Percentiles rank a stretch among this genome's conserved stretches.
Evolutionary conservation across 2,329 filamentous ascomycete genomes (phyloP).

Genomic region (Lachnellula willkommii): DNA sequence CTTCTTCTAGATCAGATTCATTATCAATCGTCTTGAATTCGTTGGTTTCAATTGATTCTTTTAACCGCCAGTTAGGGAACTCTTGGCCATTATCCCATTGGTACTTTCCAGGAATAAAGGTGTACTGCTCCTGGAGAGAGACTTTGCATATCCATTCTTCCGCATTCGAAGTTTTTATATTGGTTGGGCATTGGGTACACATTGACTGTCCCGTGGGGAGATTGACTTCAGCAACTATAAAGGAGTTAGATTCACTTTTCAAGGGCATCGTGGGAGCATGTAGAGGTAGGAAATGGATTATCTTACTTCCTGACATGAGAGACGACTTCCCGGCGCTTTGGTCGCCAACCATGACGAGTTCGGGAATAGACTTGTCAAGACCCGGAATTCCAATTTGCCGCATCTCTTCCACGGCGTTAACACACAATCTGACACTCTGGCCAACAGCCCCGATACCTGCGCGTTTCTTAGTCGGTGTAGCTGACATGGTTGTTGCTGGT

Average conservation of each 20-base stretch:
- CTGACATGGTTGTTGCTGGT: slow-evolving; percentile 11
- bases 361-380: slow-evolving; percentile 61
- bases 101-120: slow-evolving; percentile 35
- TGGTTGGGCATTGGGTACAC: slow-evolving; percentile 76
- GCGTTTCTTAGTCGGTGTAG: slow-evolving; percentile 18
- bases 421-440: slow-evolving; percentile 57
- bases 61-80: slow-evolving; percentile 61
- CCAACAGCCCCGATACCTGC: slow-evolving; percentile 49
- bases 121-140: slow-evolving; percentile 60
- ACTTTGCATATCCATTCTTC: slow-evolving; percentile 64
- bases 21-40: slow-evolving; percentile 61
- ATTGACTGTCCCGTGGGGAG: slow-evolving; percentile 66
- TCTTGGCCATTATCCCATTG: slow-evolving; percentile 17
- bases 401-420: slow-evolving; percentile 62
- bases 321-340: slow-evolving; percentile 76
- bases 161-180: slow-evolving; percentile 60
- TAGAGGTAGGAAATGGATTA: too few species aligned
- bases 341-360: slow-evolving; percentile 78
- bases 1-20: slow-evolving; percentile 58
- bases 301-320: too few species aligned
- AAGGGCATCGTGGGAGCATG: too few species aligned
- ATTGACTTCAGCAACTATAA: slow-evolving; percentile 62
- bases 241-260: slow-evolving; percentile 36
- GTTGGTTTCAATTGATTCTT: slow-evolving; percentile 35
- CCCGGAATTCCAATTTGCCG: slow-evolving; percentile 68